Evolutionary conservation across 768 basidiomycete species (phyloP).

Genomic region (Suillus alpinus): DNA sequence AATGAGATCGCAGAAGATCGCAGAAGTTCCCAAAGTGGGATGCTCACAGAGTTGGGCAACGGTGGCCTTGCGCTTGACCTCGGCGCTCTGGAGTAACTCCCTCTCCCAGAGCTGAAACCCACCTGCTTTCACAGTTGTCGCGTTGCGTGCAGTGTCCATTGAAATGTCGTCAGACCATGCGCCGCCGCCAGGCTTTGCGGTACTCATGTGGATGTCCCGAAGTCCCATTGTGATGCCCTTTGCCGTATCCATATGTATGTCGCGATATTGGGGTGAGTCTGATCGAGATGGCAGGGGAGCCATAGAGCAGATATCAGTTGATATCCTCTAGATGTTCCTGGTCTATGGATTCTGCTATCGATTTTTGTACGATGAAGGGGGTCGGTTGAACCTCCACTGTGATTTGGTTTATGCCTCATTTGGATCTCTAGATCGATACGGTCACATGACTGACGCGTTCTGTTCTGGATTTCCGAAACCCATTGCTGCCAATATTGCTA

Average conservation of each 20-base stretch:
- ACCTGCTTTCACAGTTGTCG: slow-evolving; percentile 49
- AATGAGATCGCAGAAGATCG: slow-evolving; percentile 7
- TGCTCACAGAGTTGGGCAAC: slow-evolving; percentile 92
- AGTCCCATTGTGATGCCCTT: slow-evolving; percentile 51
- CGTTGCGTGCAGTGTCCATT: slow-evolving; percentile 50
- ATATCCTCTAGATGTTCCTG: background rate
- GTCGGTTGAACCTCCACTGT: too few species aligned
- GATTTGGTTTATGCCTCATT: slow-evolving; percentile 6
- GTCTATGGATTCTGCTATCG: background rate
- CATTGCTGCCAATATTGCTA: background rate
- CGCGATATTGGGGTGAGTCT: slow-evolving; percentile 34
- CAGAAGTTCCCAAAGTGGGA: background rate
- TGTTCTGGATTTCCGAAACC: background rate
- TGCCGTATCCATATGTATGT: slow-evolving; percentile 80
- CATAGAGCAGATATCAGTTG: background rate
- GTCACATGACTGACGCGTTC: slow-evolving; percentile 25
- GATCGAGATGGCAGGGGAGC: background rate
- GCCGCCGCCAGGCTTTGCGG: slow-evolving; percentile 47
- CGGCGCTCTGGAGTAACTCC: slow-evolving; percentile 77
- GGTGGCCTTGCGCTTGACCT: slow-evolving; percentile 93
- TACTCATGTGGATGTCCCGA: slow-evolving; percentile 60
- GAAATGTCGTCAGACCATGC: slow-evolving; percentile 52
- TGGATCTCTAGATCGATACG: background rate
- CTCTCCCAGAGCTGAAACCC: slow-evolving; percentile 78
- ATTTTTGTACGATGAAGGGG: background rate